Base-by-base conservation (phyloP, 1,284 basidiomycete genomes). In the Ceratorhiza oryzae-sativae region DNA sequence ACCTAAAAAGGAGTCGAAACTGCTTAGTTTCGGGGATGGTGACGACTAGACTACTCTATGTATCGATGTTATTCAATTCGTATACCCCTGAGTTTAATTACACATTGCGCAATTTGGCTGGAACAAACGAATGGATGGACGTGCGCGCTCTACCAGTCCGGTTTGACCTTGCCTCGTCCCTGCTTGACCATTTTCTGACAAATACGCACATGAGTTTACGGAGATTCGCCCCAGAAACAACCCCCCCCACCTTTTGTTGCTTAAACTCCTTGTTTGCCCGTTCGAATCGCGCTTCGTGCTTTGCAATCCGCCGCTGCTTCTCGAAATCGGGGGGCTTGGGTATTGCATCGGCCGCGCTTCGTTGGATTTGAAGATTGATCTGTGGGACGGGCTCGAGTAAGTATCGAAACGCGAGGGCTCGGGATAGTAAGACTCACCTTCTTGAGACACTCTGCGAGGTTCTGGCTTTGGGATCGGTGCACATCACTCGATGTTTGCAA, bases 21-120 rank as follows among this genome's bases (percentile, higher is more conserved):
- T 88, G 32, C 79, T 90, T 18, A 89, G 88, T 0, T 90, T 90
- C 73, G 86, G 82, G 36, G 87, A 87, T 73, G 86, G 75, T 15
- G 75, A 73, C 18, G 67, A 73, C 32, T 73, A 42, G 27, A 1
- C 1, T n/a, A 34, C 8, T 25, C 15, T 6, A 63, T 67, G 51
- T 56, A 59, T 39, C 20, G 36, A 36, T 15, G 41, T 27, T 12
- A 46, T 46, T 48, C 15, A 45, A 46, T 39, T 18, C 42, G 41
- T 27, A 48, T 12, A 23, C n/a, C 32, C 36, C 20, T 20, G 23
- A 9, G 15, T 5, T 4, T 48, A 20, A 13, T 48, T 48, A 48
- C 45, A 18, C n/a, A n/a, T n/a, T n/a, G n/a, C n/a, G n/a, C n/a
- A 18, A 51, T 27, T 23, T 39, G 13, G 13, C 36, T 39, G 6